Evolutionary conservation across 1,284 basidiomycete genomes (phyloP).

Genomic region (Sporisorium graminicola): DNA sequence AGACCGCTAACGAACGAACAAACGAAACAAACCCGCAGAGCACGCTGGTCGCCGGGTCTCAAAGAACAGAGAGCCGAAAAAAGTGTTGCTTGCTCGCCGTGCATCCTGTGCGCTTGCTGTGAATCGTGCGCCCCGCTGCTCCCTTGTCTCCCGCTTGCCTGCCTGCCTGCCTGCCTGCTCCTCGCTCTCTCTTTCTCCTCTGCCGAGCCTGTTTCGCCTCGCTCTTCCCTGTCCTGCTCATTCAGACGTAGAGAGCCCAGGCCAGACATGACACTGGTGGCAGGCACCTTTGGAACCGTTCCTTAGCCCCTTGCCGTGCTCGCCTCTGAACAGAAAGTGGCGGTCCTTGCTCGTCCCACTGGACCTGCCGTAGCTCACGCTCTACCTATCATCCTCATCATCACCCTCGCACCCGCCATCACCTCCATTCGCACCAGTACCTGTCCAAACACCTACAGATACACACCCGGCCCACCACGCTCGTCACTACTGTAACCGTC

Average conservation of each 20-base stretch:
- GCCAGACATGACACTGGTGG: neutral
- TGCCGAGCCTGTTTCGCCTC: neutral
- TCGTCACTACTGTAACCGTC: neutral
- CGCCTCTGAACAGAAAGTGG: neutral
- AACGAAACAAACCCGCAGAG: neutral
- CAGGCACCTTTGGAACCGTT: neutral
- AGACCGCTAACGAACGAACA: neutral
- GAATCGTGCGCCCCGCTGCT: too few species aligned
- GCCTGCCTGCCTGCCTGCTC: neutral
- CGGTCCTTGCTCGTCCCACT: constrained; percentile 3
- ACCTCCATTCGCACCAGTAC: neutral
- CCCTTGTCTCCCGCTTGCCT: neutral
- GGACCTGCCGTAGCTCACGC: too few species aligned
- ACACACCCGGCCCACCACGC: neutral
- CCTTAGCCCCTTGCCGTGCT: neutral
- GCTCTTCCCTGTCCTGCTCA: neutral
- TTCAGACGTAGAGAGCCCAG: constrained; percentile 3
- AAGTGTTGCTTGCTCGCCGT: neutral
- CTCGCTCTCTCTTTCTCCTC: neutral
- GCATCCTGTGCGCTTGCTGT: neutral
- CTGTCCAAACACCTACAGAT: neutral
- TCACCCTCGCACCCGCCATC: neutral
- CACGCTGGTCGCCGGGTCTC: neutral
- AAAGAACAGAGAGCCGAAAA: neutral
- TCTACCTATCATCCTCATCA: neutral